Percentiles rank a stretch among this genome's conserved stretches.
These are phyloP conservation scores for Marchantia polymorpha DNA, from an alignment of 225 moss, liverwort and hornwort genomes.

Conservation along the genomic window DNA sequence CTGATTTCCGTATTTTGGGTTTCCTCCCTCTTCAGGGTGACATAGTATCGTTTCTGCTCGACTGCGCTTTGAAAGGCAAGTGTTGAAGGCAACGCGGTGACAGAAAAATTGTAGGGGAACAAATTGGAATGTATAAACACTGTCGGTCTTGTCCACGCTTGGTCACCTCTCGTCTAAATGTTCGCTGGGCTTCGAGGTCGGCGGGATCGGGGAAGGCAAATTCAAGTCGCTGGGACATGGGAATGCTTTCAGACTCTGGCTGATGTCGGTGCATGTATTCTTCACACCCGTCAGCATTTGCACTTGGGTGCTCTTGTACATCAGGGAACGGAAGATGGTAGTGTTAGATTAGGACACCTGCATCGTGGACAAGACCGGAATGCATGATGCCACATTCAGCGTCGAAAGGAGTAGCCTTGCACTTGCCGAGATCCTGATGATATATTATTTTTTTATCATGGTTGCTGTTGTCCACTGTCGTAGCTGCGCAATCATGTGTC, in stretches of 20 bases:
- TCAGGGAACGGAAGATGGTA: not conserved
- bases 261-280: not conserved
- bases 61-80: not conserved
- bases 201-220: not conserved
- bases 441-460: too few species aligned
- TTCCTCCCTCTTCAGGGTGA: not conserved
- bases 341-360: not conserved
- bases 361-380: not conserved
- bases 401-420: not conserved
- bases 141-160: not conserved
- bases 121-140: not conserved
- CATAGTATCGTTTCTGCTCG: not conserved
- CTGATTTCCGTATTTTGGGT: too few species aligned
- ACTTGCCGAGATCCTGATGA: not conserved
- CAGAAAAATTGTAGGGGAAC: not conserved
- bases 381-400: not conserved
- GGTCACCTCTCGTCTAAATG: not conserved
- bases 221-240: conserved; percentile 10
- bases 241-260: not conserved
- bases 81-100: not conserved
- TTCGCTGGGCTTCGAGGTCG: not conserved
- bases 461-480: not conserved
- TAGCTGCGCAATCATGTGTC: conserved; percentile 3
- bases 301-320: not conserved
- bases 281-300: not conserved